Percentiles rank a stretch among this genome's conserved stretches.
phyloP scores from a whole-genome alignment of 2,329 filamentous ascomycete species.

The Alternaria metachromatica region DNA sequence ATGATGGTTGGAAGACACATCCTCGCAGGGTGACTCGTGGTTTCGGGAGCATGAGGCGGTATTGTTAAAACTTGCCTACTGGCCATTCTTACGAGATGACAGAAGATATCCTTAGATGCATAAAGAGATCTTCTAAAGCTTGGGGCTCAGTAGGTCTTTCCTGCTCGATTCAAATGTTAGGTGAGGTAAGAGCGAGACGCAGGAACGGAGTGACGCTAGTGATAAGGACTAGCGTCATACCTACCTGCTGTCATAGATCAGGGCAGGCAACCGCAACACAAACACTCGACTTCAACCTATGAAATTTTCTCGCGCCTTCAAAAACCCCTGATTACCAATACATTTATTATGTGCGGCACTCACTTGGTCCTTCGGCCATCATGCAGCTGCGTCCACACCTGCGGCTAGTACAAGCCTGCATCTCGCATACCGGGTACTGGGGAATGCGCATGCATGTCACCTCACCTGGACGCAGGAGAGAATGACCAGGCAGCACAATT shows the following conservation, averaged over 20 bases:
- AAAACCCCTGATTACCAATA: background rate
- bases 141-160: background rate
- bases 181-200: background rate
- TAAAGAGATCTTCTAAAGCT: no score
- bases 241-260: background rate
- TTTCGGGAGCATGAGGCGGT: background rate
- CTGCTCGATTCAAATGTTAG: background rate
- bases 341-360: background rate
- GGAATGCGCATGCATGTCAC: background rate
- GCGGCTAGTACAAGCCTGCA: background rate
- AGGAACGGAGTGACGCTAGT: background rate
- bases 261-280: background rate
- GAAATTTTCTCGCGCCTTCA: background rate
- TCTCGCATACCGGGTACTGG: background rate
- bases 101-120: background rate
- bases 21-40: background rate
- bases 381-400: background rate
- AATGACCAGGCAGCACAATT: background rate
- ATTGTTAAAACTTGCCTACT: background rate
- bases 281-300: background rate
- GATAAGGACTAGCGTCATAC: background rate
- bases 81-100: background rate
- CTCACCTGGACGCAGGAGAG: background rate
- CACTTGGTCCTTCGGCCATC: background rate
- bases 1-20: background rate